phyloP scores from a whole-genome alignment of 83 land plant genomes.

The Isoetes engelmannii region DNA sequence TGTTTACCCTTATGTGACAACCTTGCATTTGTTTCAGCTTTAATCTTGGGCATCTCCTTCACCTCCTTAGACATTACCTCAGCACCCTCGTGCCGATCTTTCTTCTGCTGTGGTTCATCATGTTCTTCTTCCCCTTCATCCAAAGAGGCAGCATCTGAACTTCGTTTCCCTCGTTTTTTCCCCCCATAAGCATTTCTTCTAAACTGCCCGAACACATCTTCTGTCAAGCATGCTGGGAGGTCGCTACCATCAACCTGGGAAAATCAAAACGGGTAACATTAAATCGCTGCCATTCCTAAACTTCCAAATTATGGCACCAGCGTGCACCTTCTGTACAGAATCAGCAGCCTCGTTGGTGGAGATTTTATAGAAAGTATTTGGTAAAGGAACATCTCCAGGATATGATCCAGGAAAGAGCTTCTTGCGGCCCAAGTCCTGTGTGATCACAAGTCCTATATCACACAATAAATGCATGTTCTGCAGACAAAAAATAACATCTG shows the following conservation, averaged over 20 bases:
- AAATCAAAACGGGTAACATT: not conserved
- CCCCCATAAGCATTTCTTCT: no score
- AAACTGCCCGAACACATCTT: not conserved
- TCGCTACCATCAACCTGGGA: conserved; percentile 18
- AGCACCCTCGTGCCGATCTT: not conserved
- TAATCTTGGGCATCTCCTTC: no score
- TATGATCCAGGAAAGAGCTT: not conserved
- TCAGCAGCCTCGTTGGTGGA: not conserved
- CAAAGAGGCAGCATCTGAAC: no score
- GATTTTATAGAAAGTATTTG: not conserved
- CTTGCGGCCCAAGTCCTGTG: conserved; percentile 13
- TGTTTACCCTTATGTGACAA: no score
- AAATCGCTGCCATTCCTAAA: not conserved
- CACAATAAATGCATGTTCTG: conserved; percentile 16
- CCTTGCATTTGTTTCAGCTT: no score
- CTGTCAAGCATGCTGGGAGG: conserved; percentile 13
- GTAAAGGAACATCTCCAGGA: conserved; percentile 14
- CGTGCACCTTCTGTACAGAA: not conserved
- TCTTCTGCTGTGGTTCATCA: not conserved
- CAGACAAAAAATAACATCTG: not conserved
- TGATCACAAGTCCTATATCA: conserved; percentile 17
- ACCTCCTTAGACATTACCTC: not conserved
- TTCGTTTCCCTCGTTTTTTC: no score
- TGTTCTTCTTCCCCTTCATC: not conserved
- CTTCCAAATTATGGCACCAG: not conserved